phyloP scores from a whole-genome alignment of 164 flowering plant species.

The Magnolia changhungtana region DNA sequence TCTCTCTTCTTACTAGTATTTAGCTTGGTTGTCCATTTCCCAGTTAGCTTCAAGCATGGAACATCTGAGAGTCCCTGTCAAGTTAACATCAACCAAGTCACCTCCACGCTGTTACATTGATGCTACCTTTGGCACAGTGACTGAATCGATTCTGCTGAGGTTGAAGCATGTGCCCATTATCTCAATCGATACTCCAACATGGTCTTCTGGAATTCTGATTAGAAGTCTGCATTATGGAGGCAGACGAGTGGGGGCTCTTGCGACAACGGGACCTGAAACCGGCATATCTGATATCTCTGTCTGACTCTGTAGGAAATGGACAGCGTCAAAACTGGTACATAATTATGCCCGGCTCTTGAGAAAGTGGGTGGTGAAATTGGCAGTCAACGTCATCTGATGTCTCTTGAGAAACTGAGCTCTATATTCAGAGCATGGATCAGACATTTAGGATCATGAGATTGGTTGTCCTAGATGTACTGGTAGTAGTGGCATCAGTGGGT shows the following conservation, averaged over 20 bases:
- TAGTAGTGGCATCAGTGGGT: slow-evolving; percentile 34
- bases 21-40: too few species aligned
- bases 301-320: too few species aligned
- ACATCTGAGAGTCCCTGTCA: slow-evolving; percentile 32
- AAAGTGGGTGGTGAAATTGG: slow-evolving; percentile 19
- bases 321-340: too few species aligned
- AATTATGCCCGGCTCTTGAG: background rate
- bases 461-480: background rate
- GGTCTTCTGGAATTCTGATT: slow-evolving; percentile 27
- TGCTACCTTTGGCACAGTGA: slow-evolving; percentile 23
- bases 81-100: slow-evolving; percentile 17
- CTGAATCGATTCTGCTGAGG: slow-evolving; percentile 13
- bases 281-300: too few species aligned
- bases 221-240: slow-evolving; percentile 41
- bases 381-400: slow-evolving; percentile 26
- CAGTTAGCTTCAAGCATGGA: slow-evolving; percentile 35
- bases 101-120: slow-evolving; percentile 19
- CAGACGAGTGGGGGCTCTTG: slow-evolving; percentile 33
- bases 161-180: slow-evolving; percentile 69
- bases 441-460: background rate
- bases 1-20: too few species aligned
- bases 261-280: too few species aligned
- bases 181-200: slow-evolving; percentile 45
- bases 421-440: background rate
- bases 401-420: slow-evolving; percentile 8